Evolutionary conservation across 2,329 filamentous ascomycete genomes (phyloP), one percentile per base, ranked within the genome.

Genomic region (Phialocephala sp.): DNA sequence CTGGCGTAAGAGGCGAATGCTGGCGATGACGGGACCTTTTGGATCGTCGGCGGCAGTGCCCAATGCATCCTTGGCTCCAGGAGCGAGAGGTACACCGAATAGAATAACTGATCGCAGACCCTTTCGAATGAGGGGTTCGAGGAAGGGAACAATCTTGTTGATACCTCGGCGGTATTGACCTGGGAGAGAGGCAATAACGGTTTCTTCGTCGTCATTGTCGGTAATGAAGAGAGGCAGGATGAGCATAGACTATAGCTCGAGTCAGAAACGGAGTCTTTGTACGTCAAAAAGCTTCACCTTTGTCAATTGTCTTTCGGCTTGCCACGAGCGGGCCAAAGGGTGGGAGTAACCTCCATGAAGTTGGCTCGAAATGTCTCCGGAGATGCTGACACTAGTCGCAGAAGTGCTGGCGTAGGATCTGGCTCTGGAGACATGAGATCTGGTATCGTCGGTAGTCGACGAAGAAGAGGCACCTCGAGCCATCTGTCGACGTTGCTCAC

Each of bases 161-260:
- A 98, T 77, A 68, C 95, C 94, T 67, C 93, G 89, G 75, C 94
- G 94, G 79, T 90, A 84, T 79, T 98, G 94, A 77, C 93, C 93
- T 1, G 95, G 95, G 4, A 99, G 87, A 22, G 94, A 97, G 59
- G 94, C 90, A 64, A 99, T 96, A 18, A 91, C 84, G 15, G 90
- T 91, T 81, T 97, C 92, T 81, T 98, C 94, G 75, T 98, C 92
- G 41, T 94, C 91, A 76, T 92, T 88, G 79, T 99, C 95, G 74
- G 95, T 97, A 71, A 99, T 88, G 82, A 99, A 99, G 71, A 99
- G 86, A 14, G 95, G 95, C 80, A 96, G 98, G 75, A 99, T 97
- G 75, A 99, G 90, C 95, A 98, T 98, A 43, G 94, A 95, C 93
- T 97, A 74, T 41, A n/a, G 4, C 12, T 6, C 32, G 6, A 18